Evolutionary conservation across 2,329 filamentous ascomycete genomes (phyloP).

Genomic region (Nigrograna mackinnonii): DNA sequence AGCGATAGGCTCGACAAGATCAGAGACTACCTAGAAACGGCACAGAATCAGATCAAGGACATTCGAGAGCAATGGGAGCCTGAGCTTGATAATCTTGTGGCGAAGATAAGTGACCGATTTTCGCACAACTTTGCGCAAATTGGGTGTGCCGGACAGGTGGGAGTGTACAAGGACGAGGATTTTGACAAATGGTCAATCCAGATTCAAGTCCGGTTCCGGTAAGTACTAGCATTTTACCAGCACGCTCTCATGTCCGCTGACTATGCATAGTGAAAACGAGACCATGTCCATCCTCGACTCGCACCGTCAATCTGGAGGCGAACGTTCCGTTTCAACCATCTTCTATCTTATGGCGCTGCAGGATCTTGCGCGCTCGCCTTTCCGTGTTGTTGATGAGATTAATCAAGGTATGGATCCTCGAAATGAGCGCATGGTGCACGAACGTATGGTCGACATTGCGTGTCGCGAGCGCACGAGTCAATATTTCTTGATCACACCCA

Average conservation of each 20-base stretch:
- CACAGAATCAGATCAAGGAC: conserved; percentile 63
- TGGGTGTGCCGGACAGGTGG: conserved; percentile 89
- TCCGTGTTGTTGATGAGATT: conserved; percentile 98
- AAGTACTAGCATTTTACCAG: conserved; percentile 33
- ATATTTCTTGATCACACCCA: conserved; percentile 98
- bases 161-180: conserved; percentile 83
- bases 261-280: conserved; percentile 62
- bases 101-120: conserved; percentile 86
- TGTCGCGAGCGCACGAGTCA: conserved; percentile 74
- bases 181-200: conserved; percentile 94
- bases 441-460: conserved; percentile 96
- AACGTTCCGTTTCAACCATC: conserved; percentile 94
- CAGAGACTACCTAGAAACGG: conserved; percentile 57
- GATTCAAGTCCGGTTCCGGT: conserved; percentile 94
- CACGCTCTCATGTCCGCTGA: conserved; percentile 5
- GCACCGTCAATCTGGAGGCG: conserved; percentile 93
- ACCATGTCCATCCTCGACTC: conserved; percentile 82
- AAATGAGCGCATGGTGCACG: conserved; percentile 97
- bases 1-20: conserved; percentile 61
- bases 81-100: conserved; percentile 74
- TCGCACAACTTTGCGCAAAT: conserved; percentile 93
- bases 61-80: conserved; percentile 82
- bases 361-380: conserved; percentile 88
- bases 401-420: conserved; percentile 99
- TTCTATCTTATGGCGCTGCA: conserved; percentile 99